Percentiles rank a stretch among this genome's conserved stretches.
Evolutionary conservation across 352 stramenopile genomes (phyloP).

Genomic region (Phytophthora nicotianae): DNA sequence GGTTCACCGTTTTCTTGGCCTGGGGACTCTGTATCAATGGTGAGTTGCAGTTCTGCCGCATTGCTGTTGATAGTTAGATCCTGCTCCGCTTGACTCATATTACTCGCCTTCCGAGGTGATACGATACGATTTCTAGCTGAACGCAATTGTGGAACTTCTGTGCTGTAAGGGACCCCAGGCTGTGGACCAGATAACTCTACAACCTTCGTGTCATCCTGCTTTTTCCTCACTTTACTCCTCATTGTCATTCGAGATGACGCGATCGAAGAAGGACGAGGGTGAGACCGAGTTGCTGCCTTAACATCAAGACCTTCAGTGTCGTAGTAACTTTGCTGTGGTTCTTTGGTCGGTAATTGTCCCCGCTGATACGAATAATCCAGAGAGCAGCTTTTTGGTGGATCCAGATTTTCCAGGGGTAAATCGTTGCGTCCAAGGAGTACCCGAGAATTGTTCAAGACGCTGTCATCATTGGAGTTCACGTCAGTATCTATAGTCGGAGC

Average conservation of each 20-base stretch:
- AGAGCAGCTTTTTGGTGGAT: constrained; percentile 20
- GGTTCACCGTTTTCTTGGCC: neutral
- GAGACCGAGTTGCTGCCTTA: constrained; percentile 17
- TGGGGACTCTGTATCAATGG: constrained; percentile 13
- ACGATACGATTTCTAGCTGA: constrained; percentile 4
- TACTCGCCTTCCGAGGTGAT: constrained; percentile 50
- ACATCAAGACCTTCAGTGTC: constrained; percentile 27
- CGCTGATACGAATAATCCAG: constrained; percentile 29
- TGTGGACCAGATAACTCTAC: constrained; percentile 19
- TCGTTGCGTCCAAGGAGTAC: constrained; percentile 16
- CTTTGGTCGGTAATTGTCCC: constrained; percentile 27
- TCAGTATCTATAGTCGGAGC: constrained; percentile 21
- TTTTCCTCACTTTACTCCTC: constrained; percentile 32
- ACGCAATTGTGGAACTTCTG: constrained; percentile 2
- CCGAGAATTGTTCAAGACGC: constrained; percentile 4
- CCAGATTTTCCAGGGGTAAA: constrained; percentile 11
- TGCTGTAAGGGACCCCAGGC: constrained; percentile 50
- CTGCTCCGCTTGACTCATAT: constrained; percentile 4
- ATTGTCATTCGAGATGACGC: constrained; percentile 25
- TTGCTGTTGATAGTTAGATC: neutral
- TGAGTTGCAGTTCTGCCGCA: constrained; percentile 12
- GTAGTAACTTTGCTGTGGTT: constrained; percentile 8
- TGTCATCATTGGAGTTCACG: constrained; percentile 16
- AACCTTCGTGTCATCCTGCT: neutral
- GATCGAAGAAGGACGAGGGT: constrained; percentile 19